Base-by-base conservation (phyloP, 2,329 filamentous ascomycete species). In the Hypoxylon sp. region DNA sequence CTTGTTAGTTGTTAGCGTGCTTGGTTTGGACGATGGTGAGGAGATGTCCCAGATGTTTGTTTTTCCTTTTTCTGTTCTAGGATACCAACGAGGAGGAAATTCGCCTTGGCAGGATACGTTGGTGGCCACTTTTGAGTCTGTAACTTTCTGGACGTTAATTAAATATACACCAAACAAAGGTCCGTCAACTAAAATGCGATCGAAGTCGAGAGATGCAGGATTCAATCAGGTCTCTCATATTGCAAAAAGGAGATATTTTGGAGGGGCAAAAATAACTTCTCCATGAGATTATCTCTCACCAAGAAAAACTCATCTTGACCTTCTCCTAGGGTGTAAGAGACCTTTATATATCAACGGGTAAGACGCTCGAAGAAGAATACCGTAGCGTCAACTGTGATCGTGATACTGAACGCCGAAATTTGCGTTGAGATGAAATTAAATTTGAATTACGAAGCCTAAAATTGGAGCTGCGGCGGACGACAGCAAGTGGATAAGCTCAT, bases 391-490 rank as follows among this genome's bases (percentile, higher is more conserved):
- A 12, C 21, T 9, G 14, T 19, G 16, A 43, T 23, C 21, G 11
- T 11, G 37, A 41, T n/a, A 43, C 30, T 41, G 11, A 41, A 43
- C 19, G 12, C 9, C 16, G 21, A 29, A 16, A 34, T 8, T 52
- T 11, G 12, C 37, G 16, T 39, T 41, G 11, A 27, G 32, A 45
- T n/a, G 27, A 45, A 32, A 23, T 8, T 32, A 32, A 54, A 54
- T 41, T n/a, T 29, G 37, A 25, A 54, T 54, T 43, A 54, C 37
- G 37, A 19, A 9, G 37, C 37, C 37, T 21, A 54, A 27, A 19
- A 45, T 16, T 54, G 32, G 50, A 27, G 16, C 37, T 21, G 6
- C n/a, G 45, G 34, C 23, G 23, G 19, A 16, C 29, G 37, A 19
- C 32, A 9, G n/a, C 12, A 19, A 30, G 52, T 45, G 52, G 52